Base-by-base conservation (phyloP, 352 stramenopile species). In the Phytopythium cucurbitacearum region DNA sequence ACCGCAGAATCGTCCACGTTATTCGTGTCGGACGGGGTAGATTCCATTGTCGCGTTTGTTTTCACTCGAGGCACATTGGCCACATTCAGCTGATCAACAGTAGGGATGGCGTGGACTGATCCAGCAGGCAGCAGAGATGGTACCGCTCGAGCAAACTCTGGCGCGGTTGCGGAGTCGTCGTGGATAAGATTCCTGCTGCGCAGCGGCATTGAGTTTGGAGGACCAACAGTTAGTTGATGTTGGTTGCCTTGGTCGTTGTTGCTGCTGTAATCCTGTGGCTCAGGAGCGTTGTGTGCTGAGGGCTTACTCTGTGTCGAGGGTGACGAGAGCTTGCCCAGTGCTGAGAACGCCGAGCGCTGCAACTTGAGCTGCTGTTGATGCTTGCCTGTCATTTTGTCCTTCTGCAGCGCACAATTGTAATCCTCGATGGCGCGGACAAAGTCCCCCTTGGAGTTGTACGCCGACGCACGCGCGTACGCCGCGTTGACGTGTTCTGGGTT, bases 401-500 rank as follows among this genome's bases (percentile, higher is more conserved):
- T 91, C 33, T 81, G 60, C 34, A 96, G 62, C 1, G 87, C 86
- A 35, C 92, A 80, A 46, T 91, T 95, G 68, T 96, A 96, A 56
- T 96, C 87, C 48, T 96, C 87, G 47, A 97, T 96, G 3, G 88
- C 88, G 21, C 70, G 71, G 16, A 85, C 69, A 53, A 95, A 94
- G 64, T 93, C 76, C 3, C 84, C 87, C 52, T 93, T 78, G 13
- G 69, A 82, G 58, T 97, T 97, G 65, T 87, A 92, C 51, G 79
- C 95, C 16, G 88, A 91, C 3, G 84, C 88, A 7, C 88, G 71
- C 37, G 83, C 83, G 44, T 96, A 97, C 15, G 82, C 81, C 7
- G 88, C 88, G 52, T 92, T 95, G 41, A 97, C 77, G 52, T 97
- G 87, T 43, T 93, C 75, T 4, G 83, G 86, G n/a, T 93, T 85